Evolutionary conservation across 2,329 filamentous ascomycete genomes (phyloP).

Genomic region (Pseudodiploospora longispora): DNA sequence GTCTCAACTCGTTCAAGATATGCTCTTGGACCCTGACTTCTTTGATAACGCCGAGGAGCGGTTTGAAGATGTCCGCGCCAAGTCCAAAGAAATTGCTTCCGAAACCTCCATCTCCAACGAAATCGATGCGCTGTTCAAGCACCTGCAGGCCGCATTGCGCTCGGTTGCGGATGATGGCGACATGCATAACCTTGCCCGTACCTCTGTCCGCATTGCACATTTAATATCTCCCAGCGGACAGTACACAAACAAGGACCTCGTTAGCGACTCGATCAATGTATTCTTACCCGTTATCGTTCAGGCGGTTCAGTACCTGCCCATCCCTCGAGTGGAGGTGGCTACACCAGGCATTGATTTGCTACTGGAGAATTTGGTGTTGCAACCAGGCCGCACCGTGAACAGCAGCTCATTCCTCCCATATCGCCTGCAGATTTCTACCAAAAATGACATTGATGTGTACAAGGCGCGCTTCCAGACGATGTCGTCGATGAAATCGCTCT

Average conservation of each 20-base stretch:
- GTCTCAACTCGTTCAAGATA: slow-evolving; percentile 65
- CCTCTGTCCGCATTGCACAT: slow-evolving; percentile 57
- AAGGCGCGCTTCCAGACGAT: slow-evolving; percentile 61
- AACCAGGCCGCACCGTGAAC: slow-evolving; percentile 79
- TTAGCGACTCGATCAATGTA: slow-evolving; percentile 68
- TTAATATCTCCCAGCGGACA: slow-evolving; percentile 60
- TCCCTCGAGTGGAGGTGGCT: slow-evolving; percentile 81
- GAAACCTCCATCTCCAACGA: slow-evolving; percentile 65
- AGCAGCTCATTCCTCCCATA: slow-evolving; percentile 84
- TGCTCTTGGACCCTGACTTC: slow-evolving; percentile 80
- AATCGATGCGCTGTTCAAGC: slow-evolving; percentile 61
- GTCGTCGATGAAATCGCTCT: slow-evolving; percentile 57
- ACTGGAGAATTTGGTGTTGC: slow-evolving; percentile 82
- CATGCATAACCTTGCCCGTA: slow-evolving; percentile 59
- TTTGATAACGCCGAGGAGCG: slow-evolving; percentile 62
- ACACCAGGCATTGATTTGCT: slow-evolving; percentile 77
- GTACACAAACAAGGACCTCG: slow-evolving; percentile 60
- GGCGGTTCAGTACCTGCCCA: slow-evolving; percentile 77
- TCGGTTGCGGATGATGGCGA: slow-evolving; percentile 66
- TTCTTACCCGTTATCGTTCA: slow-evolving; percentile 73
- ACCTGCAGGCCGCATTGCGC: slow-evolving; percentile 58
- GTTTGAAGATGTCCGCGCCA: slow-evolving; percentile 41
- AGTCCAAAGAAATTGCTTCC: slow-evolving; percentile 54
- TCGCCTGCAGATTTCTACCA: slow-evolving; percentile 69
- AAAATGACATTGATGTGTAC: slow-evolving; percentile 78